Base-by-base conservation (phyloP, 2,329 filamentous ascomycete genomes). In the Echinosphaeria canescens region DNA sequence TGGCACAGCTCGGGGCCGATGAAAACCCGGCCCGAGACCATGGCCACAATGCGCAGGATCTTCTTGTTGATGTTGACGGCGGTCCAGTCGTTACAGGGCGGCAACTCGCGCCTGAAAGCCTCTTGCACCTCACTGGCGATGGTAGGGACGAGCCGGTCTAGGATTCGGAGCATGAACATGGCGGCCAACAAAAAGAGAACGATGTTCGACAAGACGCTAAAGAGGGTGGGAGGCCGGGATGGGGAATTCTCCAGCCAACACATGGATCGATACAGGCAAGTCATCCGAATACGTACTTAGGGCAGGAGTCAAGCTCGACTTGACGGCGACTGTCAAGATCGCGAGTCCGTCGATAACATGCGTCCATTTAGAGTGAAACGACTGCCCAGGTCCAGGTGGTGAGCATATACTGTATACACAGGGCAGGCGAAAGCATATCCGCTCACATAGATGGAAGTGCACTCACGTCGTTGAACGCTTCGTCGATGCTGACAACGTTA, bases 1-100 rank as follows among this genome's bases (percentile, higher is more conserved):
- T 49, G 52, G 33, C 52, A 55, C 2, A 59, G 44, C 27, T 58
- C 53, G 2, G 51, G 38, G 5, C 56, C 57, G 15, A 61, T 44
- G 27, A 61, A 61, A 15, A 60, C 39, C 9, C 51, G 44, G 3
- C 56, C 56, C 0, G 53, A 57, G 1, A 53, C 47, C 31, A 50
- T 50, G 26, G 51, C 53, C 2, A 62, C 49, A 22, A 60, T 49
- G 12, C 51, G 50, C 3, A 58, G 42, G 5, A 62, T 36, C 7
- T 41, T 45, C 8, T 41, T 31, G 39, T 52, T 44, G 17, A 56
- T 47, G n/a, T 46, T 46, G 23, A 56, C 38, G 2, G 42, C 29
- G 0, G 44, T 52, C 52, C 53, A 60, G 24, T 51, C 48, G 12
- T 40, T 32, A 23, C 43, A 46, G 1, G 39, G 37, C 0, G 48